Base-by-base conservation (phyloP, 2,329 filamentous ascomycete species). In the Aspergillus piperis region DNA sequence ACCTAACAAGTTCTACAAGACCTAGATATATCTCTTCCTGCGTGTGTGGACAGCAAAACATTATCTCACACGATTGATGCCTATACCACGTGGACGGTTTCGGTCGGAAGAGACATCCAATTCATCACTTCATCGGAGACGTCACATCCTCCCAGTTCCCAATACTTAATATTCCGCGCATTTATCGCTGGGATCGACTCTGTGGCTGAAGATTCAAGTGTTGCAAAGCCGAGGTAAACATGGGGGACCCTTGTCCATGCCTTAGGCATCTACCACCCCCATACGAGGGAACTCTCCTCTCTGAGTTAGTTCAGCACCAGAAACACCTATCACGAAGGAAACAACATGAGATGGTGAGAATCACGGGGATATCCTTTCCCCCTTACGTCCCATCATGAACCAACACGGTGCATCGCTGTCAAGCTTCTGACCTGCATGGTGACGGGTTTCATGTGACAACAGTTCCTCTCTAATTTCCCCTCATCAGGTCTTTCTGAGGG, bases 341-440 rank as follows among this genome's bases (percentile, higher is more conserved):
- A 4, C 17, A 23, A n/a, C n/a, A 23, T 44, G 11, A 11, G 21
- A 44, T 7, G 17, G 23, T 44, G 19, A 3, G 10, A 15, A 44
- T 44, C 19, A 23, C 19, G 10, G 41, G 19, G 41, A 4, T 44
- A 13, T 11, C 23, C 30, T 36, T 36, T 5, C 39, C 19, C 41
- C 41, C 17, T 44, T 23, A 50, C 25, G 25, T 27, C 47, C 47
- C 21, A 15, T 25, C 23, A n/a, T 15, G 19, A 23, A 27, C 10
- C 21, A 8, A 23, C 44, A 49, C 15, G 23, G 19, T 50, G 47
- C 47, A 6, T 19, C 15, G 47, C n/a, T 27, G 25, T 17, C 23
- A 50, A 50, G 47, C 47, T 50, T 50, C 47, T 30, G 47, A 30
- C 47, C 47, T 50, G 47, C 47, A 50, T 27, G 25, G n/a, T 32